Base-by-base conservation (phyloP, 139 green algal species). In the Picochlorum sp. region DNA sequence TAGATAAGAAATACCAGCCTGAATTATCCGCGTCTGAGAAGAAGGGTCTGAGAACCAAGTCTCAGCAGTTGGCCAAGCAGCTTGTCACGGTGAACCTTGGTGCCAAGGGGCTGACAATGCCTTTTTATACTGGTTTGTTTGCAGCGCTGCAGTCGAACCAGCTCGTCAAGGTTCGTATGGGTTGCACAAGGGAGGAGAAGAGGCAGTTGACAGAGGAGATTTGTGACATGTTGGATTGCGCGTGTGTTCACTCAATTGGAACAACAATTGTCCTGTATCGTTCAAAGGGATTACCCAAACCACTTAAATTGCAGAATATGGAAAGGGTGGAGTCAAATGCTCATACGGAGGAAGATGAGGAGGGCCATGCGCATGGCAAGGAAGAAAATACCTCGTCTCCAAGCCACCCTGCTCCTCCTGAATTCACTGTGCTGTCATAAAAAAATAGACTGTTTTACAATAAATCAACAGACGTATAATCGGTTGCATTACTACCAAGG, bases 191-290 rank as follows among this genome's bases (percentile, higher is more conserved):
- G 11, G 56, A 51, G 14, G 41, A 23, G 3, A 10, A 52, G 21
- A 37, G 67, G 2, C 45, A 61, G 5, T n/a, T 67, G 6, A 50
- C 16, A 4, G 57, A 54, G 23, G 18, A 28, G 6, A 24, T 76
- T 45, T 30, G 11, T n/a, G 45, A 26, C 1, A 56, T 37, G 0
- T 21, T 37, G 13, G 70, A 72, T 57, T 68, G 57, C 10, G 57
- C 67, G n/a, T 16, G 70, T 37, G 70, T 77, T n/a, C 70, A 77
- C 37, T 69, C 32, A 9, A 77, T 77, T 16, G 70, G 70, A 13
- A 63, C 51, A 41, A 57, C 50, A 8, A n/a, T 69, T 6, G 70
- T 63, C 2, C 32, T 77, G 11, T 77, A 68, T 50, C 45, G 70
- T 8, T 32, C 66, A n/a, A 37, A 49, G n/a, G 30, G 26, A 2